Percentiles rank a stretch among this genome's conserved stretches.
These are phyloP conservation scores for Petunia axillaris DNA, from an alignment of 257 asterid genomes.

Conservation along the genomic window DNA sequence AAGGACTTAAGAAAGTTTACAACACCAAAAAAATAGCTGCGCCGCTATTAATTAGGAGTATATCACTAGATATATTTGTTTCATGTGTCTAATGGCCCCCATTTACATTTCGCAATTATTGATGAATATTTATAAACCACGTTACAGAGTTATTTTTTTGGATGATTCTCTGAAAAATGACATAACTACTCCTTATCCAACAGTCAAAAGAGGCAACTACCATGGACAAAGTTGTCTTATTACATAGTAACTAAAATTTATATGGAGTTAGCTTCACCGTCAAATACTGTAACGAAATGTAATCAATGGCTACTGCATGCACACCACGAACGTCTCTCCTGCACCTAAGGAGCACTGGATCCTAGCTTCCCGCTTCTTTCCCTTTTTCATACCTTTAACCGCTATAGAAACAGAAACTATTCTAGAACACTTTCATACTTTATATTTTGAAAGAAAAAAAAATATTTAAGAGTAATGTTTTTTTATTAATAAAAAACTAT, in stretches of 20 bases:
- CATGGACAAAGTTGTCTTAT: neutral
- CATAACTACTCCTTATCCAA: neutral
- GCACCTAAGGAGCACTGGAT: neutral
- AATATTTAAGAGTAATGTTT: too few relatives aligned
- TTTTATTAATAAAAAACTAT: too few relatives aligned
- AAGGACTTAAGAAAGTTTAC: too few relatives aligned
- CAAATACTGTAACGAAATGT: neutral
- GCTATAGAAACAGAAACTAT: neutral
- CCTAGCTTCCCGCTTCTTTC: constrained; percentile 4
- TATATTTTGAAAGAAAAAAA: too few relatives aligned
- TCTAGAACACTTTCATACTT: neutral
- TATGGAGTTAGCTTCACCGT: neutral
- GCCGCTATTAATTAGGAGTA: too few relatives aligned
- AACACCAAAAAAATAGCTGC: too few relatives aligned
- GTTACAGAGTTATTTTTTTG: neutral
- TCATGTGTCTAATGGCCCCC: neutral
- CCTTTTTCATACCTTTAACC: neutral
- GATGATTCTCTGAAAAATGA: neutral
- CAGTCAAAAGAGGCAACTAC: constrained; percentile 15
- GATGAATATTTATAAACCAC: neutral
- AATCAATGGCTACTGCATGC: neutral
- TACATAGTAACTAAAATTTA: neutral
- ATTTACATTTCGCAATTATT: neutral
- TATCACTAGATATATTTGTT: too few relatives aligned
- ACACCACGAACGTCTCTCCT: neutral